These are phyloP conservation scores for Ganoderma meredithae DNA, from an alignment of 1,284 basidiomycete genomes.

Conservation along the genomic window DNA sequence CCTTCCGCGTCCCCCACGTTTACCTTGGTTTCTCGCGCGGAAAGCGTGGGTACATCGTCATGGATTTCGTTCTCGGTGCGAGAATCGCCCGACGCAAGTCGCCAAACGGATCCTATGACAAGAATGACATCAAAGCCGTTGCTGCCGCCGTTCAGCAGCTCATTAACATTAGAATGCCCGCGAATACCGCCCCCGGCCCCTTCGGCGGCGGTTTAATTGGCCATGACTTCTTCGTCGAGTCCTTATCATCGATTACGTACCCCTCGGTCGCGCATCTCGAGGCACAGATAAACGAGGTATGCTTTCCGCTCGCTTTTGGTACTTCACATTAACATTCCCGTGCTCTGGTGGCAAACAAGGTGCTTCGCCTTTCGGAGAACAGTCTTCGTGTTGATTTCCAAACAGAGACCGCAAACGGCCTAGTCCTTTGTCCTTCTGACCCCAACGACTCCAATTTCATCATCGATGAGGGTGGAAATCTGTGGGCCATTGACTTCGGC, in stretches of 20 bases:
- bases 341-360: neutral
- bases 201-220: neutral
- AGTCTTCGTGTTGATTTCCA: neutral
- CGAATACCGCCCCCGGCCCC: neutral
- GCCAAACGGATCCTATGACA: neutral
- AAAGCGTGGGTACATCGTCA: neutral
- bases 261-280: neutral
- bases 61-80: neutral
- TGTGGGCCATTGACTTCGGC: neutral
- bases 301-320: neutral
- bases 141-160: neutral
- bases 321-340: neutral
- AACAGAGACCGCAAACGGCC: neutral
- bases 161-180: neutral
- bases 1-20: neutral
- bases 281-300: neutral
- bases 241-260: neutral
- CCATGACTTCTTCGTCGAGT: neutral
- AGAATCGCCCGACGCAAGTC: neutral
- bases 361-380: neutral
- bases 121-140: neutral
- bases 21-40: neutral
- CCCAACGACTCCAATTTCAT: neutral
- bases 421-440: neutral
- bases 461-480: neutral